A percentile compares a stretch with the other conserved stretches of the same genome.
Conservation (phyloP, 202 grass and related monocot species). For the Carex sylvatica region DNA sequence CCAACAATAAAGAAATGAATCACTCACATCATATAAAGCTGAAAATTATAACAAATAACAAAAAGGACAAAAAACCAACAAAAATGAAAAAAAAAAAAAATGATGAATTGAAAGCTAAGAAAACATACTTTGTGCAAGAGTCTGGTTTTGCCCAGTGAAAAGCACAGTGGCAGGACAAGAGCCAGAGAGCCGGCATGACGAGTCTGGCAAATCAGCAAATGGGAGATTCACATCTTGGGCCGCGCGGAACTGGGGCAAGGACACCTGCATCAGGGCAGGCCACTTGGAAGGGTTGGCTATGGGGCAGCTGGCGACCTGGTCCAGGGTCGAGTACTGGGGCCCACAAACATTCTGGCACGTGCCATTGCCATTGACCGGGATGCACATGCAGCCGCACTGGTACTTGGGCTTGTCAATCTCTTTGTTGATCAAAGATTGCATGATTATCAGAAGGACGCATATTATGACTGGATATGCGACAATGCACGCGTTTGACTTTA, state of each 20-base stretch:
- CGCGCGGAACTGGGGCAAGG: constrained; percentile 42
- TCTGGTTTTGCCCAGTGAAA: constrained; percentile 61
- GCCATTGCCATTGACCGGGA: constrained; percentile 19
- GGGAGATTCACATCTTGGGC: background rate
- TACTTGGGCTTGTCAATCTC: constrained; percentile 76
- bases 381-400: constrained; percentile 57
- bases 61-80: background rate
- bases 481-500: constrained; percentile 75
- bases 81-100: background rate
- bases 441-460: constrained; percentile 47
- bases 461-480: constrained; percentile 64
- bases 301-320: constrained; percentile 64
- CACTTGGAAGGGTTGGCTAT: constrained; percentile 48
- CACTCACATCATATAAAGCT: background rate
- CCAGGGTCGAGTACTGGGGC: constrained; percentile 60
- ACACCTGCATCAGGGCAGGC: constrained; percentile 69
- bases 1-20: constrained; percentile 8
- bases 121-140: constrained; percentile 56
- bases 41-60: constrained; percentile 7
- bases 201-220: constrained; percentile 46
- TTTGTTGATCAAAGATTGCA: constrained; percentile 51
- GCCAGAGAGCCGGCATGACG: constrained; percentile 35
- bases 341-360: constrained; percentile 62
- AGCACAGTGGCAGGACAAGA: constrained; percentile 63
- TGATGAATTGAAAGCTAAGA: background rate